Evolutionary conservation across 176 grass and related monocot species (phyloP).

Genomic region (Tillandsia leiboldiana): DNA sequence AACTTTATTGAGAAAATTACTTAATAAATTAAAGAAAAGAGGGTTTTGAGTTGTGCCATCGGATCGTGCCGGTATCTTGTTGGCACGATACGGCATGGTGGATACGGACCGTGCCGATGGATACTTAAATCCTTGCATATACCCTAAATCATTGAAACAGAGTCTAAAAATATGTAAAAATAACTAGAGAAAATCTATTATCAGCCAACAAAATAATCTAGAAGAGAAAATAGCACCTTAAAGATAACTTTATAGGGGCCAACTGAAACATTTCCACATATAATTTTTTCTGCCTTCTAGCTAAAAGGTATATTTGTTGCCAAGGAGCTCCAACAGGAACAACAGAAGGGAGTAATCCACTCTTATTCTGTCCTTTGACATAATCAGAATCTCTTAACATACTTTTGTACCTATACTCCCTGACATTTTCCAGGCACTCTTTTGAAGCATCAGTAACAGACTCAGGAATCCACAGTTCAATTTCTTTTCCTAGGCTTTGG

Average conservation of each 20-base stretch:
- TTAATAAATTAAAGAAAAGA: too few species aligned
- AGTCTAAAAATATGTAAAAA: conserved; percentile 14
- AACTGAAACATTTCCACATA: conserved; percentile 85
- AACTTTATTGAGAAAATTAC: too few species aligned
- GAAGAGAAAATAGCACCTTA: conserved; percentile 58
- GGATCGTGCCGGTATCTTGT: too few species aligned
- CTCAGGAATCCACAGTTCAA: conserved; percentile 49
- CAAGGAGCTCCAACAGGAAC: conserved; percentile 82
- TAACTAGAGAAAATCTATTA: neutral
- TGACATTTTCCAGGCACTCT: conserved; percentile 31
- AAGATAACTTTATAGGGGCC: conserved; percentile 59
- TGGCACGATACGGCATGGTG: too few species aligned
- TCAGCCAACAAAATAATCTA: neutral
- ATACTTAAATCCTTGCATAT: too few species aligned
- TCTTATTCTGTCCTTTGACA: conserved; percentile 17
- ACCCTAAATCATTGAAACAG: conserved; percentile 2
- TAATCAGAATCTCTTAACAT: conserved; percentile 24
- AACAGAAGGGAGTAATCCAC: conserved; percentile 67
- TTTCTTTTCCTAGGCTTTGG: conserved; percentile 44
- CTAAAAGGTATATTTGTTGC: conserved; percentile 91
- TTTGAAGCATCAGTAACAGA: conserved; percentile 31
- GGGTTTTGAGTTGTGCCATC: too few species aligned
- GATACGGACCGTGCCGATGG: too few species aligned
- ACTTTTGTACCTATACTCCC: conserved; percentile 24
- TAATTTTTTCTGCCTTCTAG: conserved; percentile 80